Evolutionary conservation across 2,329 filamentous ascomycete species (phyloP), one percentile per base, ranked within the genome.

Genomic region (Mycogone perniciosa): DNA sequence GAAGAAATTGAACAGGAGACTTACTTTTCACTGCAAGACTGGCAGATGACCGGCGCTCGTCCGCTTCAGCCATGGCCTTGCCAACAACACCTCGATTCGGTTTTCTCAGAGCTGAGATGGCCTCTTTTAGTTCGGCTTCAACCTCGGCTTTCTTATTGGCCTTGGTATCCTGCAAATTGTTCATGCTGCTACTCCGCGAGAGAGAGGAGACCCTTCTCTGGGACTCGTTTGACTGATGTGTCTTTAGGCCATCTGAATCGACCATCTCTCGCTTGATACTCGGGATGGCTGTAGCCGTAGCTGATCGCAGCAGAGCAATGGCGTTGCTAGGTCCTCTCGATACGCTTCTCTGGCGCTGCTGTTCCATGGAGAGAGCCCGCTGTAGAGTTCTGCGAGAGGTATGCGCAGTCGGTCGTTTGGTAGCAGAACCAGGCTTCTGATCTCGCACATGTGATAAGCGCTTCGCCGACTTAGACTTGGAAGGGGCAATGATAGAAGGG

Each of bases 1-100:
- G 33, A 35, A 35, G n/a, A 30, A 26, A 5, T 11, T 44, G 13
- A 37, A 11, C 13, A 26, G 35, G 30, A 37, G n/a, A 67, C 75
- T 67, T 69, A 82, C 80, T 83, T 61, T 65, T 71, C 2, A 61
- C 56, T 4, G 71, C 72, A 44, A 75, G 62, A 41, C 71, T 71
- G 4, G 71, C 71, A 11, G 71, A 72, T 5, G 73, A 70, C 48
- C 83, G 79, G 58, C 77, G 78, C 63, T 89, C 85, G 4, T 81
- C 77, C 29, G 81, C 84, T 56, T 88, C 85, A 4, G 79, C 81
- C 51, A 87, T 74, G 35, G 81, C 77, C 59, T 82, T 84, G 31
- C 82, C 82, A 9, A 84, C 85, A 38, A 86, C 74, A 26, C 81
- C 77, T 42, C 88, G 80, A 60, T 92, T 90, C 1, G 88, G 88